Evolutionary conservation across 768 basidiomycete species (phyloP).

Genomic region (Termitomyces sp.): DNA sequence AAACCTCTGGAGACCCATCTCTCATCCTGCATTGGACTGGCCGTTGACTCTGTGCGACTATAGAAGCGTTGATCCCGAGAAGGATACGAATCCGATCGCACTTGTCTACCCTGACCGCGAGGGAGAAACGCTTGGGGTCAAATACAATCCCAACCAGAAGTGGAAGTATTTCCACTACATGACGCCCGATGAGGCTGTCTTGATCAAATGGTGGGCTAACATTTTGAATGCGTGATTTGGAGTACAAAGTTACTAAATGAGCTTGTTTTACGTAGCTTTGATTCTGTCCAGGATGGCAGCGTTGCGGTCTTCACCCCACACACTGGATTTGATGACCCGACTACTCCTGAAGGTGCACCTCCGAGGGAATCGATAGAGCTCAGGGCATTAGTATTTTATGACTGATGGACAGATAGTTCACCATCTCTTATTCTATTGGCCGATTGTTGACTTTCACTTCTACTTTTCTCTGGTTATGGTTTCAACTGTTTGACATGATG

Average conservation of each 20-base stretch:
- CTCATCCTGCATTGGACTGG: constrained; percentile 42
- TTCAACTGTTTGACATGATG: too few species aligned
- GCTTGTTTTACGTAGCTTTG: constrained; percentile 2
- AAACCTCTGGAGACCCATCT: constrained; percentile 59
- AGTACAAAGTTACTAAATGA: background rate
- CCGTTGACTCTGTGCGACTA: constrained; percentile 47
- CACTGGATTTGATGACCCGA: constrained; percentile 56
- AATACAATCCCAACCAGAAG: constrained; percentile 39
- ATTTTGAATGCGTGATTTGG: background rate
- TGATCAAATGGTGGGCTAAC: constrained; percentile 48
- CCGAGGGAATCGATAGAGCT: constrained; percentile 59
- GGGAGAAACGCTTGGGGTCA: constrained; percentile 48
- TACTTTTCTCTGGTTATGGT: too few species aligned
- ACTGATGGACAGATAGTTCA: constrained; percentile 20
- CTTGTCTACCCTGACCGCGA: constrained; percentile 46
- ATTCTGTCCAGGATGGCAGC: constrained; percentile 37
- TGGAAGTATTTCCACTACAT: constrained; percentile 50
- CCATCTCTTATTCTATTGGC: background rate
- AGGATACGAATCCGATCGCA: constrained; percentile 40
- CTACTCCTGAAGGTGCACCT: constrained; percentile 46
- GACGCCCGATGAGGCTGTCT: constrained; percentile 43
- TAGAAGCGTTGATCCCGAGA: constrained; percentile 28
- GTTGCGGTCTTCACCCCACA: constrained; percentile 59
- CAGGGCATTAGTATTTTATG: constrained; percentile 62
- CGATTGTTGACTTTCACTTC: background rate